phyloP scores from a whole-genome alignment of 805 yeast genomes.

The Saccharomyces mikatae region DNA sequence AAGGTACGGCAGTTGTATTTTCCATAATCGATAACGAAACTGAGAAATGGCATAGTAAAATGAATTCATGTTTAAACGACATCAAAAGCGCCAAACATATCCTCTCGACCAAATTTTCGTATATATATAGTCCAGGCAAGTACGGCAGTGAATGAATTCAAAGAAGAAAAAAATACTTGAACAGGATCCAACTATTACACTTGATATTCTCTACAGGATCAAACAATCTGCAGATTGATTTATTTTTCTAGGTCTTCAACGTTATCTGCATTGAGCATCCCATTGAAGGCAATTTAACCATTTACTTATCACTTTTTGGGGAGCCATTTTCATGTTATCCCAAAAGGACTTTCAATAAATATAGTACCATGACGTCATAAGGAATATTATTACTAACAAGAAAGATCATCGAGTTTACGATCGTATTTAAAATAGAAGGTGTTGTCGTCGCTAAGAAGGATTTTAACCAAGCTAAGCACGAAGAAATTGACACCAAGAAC shows the following conservation, averaged over 20 bases:
- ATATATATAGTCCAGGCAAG: not conserved
- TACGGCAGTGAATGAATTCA: not conserved
- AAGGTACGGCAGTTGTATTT: not conserved
- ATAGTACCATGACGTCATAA: not conserved
- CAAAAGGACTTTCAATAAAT: not conserved
- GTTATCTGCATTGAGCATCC: too few relatives aligned
- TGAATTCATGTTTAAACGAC: not conserved
- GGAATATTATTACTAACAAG: not conserved
- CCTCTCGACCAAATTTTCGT: not conserved
- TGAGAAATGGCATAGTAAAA: slow-evolving; percentile 12
- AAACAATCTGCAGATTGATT: too few relatives aligned
- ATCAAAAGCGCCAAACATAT: not conserved
- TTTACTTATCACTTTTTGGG: not conserved
- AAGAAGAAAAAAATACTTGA: too few relatives aligned
- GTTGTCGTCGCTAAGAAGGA: slow-evolving; percentile 99
- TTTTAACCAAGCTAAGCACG: slow-evolving; percentile 95
- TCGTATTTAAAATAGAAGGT: slow-evolving; percentile 63
- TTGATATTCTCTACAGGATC: not conserved
- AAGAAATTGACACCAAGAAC: slow-evolving; percentile 96
- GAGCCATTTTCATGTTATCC: not conserved
- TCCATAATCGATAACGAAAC: not conserved
- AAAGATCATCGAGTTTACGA: not conserved
- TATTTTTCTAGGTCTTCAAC: not conserved
- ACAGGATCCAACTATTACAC: not conserved
- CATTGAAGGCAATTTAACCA: not conserved